Evolutionary conservation across 176 grass and related monocot species (phyloP), one percentile per base, ranked within the genome.

Genomic region (Rhynchospora pubera): DNA sequence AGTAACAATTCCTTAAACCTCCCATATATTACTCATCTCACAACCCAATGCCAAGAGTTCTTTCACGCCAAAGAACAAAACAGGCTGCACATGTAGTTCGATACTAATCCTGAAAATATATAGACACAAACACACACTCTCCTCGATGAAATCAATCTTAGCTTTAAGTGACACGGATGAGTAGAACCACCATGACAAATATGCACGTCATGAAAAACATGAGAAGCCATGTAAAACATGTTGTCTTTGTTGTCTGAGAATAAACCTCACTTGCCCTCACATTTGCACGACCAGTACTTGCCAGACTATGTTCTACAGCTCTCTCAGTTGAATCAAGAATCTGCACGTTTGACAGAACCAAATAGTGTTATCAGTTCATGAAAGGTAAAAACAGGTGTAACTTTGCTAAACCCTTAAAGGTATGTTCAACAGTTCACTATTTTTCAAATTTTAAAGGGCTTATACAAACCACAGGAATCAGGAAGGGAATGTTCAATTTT

Each of bases 101-200:
- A 77, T 77, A 56, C 55, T 3, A 74, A 74, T 46, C 53, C 23
- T 0, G n/a, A 28, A 23, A 52, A 23, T 51, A 11, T 51, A 51
- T 11, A 51, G 48, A 32, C 48, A 77, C 16, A 77, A 14, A 15
- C 34, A 39, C 34, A 56, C 7, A 61, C 58, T 61, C 11, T 32
- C 9, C 7, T 32, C 30, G 30, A 56, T 77, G 23, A 32, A 70
- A 77, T 77, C 23, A 56, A 18, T 23, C 9, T 13, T 12, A 12
- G 7, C 6, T 9, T 93, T 75, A 98, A 46, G 95, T 98, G 57
- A 94, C 61, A 42, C 90, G 87, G 34, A 98, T 94, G 68, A 94
- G 92, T 26, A 98, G 85, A 84, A 98, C 84, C 55, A 94, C 95
- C 95, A 93, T 98, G 66, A 98, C 30, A 84, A 94, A 98, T 62